Conservation (phyloP, 2,329 filamentous ascomycete species). For the Neoascochyta sp. region DNA sequence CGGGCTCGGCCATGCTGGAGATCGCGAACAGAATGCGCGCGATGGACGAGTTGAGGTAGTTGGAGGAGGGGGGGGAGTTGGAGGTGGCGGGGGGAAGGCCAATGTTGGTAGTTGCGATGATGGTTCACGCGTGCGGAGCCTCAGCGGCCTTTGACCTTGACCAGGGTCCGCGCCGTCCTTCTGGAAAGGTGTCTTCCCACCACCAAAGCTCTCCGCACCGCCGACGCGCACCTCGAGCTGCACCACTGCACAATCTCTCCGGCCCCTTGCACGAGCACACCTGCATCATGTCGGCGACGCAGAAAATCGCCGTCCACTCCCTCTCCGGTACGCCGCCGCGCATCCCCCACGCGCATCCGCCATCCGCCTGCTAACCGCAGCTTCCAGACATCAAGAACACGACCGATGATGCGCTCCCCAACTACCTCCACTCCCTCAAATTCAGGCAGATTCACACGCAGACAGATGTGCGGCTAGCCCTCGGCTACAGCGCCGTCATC, state of each 20-base stretch:
- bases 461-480: slow-evolving; percentile 73
- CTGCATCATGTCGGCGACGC: slow-evolving; percentile 34
- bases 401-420: slow-evolving; percentile 87
- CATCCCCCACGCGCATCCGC: slow-evolving; percentile 1
- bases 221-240: slow-evolving; percentile 8
- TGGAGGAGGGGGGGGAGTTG: slow-evolving; percentile 10
- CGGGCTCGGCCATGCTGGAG: slow-evolving; percentile 71
- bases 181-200: slow-evolving; percentile 38
- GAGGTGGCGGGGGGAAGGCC: slow-evolving; percentile 11
- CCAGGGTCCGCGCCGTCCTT: slow-evolving; percentile 33
- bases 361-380: slow-evolving; percentile 12
- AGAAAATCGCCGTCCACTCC: slow-evolving; percentile 64
- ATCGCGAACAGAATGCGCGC: slow-evolving; percentile 14
- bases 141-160: slow-evolving; percentile 24
- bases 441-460: slow-evolving; percentile 80
- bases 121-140: slow-evolving; percentile 25
- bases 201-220: slow-evolving; percentile 14
- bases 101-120: slow-evolving; percentile 18
- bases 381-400: slow-evolving; percentile 86
- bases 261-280: slow-evolving; percentile 1
- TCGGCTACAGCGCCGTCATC: slow-evolving; percentile 79
- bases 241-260: slow-evolving; percentile 1
- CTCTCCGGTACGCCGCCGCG: slow-evolving; percentile 52
- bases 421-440: slow-evolving; percentile 84
- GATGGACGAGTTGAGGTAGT: no score